These are phyloP conservation scores for Irpex lacteus DNA, from an alignment of 1,284 basidiomycete species.

Conservation along the genomic window DNA sequence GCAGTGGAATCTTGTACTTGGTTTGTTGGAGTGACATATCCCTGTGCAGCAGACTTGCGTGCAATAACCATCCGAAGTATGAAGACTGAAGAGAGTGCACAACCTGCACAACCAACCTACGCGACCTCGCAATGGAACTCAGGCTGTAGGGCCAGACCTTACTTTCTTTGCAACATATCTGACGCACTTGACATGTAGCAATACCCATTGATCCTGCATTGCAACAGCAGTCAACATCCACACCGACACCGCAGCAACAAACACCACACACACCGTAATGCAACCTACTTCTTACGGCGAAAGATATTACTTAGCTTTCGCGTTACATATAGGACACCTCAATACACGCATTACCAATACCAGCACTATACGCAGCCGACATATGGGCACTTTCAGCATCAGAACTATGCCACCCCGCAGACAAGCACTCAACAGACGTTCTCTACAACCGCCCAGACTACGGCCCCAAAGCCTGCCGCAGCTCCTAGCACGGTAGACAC, in stretches of 20 bases:
- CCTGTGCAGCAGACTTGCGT: too few species aligned
- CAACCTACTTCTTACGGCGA: neutral
- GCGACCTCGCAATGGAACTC: slow-evolving; percentile 40
- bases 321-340: neutral
- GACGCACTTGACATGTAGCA: slow-evolving; percentile 31
- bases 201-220: slow-evolving; percentile 70
- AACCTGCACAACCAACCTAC: slow-evolving; percentile 22
- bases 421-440: slow-evolving; percentile 12
- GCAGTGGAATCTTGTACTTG: too few species aligned
- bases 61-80: neutral
- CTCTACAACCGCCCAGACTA: neutral
- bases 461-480: slow-evolving; percentile 19
- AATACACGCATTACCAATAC: slow-evolving; percentile 10
- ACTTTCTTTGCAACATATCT: neutral
- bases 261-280: slow-evolving; percentile 8
- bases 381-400: slow-evolving; percentile 14
- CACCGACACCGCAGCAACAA: slow-evolving; percentile 11
- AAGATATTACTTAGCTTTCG: neutral
- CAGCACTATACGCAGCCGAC: slow-evolving; percentile 9
- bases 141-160: slow-evolving; percentile 32
- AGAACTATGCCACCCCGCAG: slow-evolving; percentile 19
- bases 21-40: too few species aligned
- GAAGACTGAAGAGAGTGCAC: slow-evolving; percentile 17
- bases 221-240: slow-evolving; percentile 48
- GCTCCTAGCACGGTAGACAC: slow-evolving; percentile 45